Evolutionary conservation across 352 stramenopile genomes (phyloP), one percentile per base, ranked within the genome.

Genomic region (Phytophthora hibernalis): DNA sequence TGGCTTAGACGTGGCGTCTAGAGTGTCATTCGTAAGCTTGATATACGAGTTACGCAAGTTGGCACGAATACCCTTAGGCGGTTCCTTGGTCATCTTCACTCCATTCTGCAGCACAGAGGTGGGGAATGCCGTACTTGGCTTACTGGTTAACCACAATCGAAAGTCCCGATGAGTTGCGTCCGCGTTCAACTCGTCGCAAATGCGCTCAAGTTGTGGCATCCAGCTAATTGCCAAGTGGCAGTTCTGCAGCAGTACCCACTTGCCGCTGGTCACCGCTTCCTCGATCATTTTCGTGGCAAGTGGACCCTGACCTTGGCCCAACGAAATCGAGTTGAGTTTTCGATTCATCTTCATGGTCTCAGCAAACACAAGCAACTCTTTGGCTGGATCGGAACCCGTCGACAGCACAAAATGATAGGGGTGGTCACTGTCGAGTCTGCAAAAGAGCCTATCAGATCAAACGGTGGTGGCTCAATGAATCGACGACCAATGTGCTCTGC

Each of bases 71-170:
- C 96, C 96, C 52, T 98, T 98, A 0, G 96, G 96, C 0, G 96
- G 93, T 58, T 99, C 96, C 57, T 98, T 98, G 2, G 96, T 99
- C 92, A 99, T 98, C 70, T 99, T 99, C 7, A 99, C 93, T 10
- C 95, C 90, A 51, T 97, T 96, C 70, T 99, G 96, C 8, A 99
- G 83, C 20, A 99, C 93, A 0, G 90, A 92, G 0, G 97, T 93
- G 0, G 96, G 96, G 68, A 96, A 96, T 47, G 65, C 83, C 52
- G 73, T 91, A 35, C 78, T 98, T 26, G 71, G 79, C 62, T 80
- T 95, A 79, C 81, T 97, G 18, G 96, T 98, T 26, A 98, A 79
- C 96, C 96, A 98, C 21, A 98, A 64, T 0, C 96, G 89, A 60
- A 98, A 99, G 72, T 99, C 96, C 7, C 91, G 80, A 59, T 96